Evolutionary conservation across 164 flowering plant genomes (phyloP), one percentile per base, ranked within the genome.

Genomic region (Amborella trichopoda): DNA sequence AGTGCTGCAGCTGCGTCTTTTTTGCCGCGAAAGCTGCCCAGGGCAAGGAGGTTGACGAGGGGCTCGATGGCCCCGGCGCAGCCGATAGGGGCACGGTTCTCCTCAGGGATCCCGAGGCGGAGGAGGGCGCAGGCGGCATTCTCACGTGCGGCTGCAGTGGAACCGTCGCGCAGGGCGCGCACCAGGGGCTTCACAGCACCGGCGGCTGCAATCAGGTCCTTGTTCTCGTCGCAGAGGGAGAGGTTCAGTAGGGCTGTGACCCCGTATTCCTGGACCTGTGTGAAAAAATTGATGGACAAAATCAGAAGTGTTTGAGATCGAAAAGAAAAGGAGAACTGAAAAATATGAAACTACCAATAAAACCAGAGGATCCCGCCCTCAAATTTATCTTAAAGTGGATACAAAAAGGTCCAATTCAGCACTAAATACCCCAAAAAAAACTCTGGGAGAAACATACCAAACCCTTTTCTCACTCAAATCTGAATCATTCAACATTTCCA

Each of bases 51-150:
- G 24, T 62, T 58, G 40, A 89, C 91, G 16, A 89, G 74, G 2
- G 53, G 65, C 20, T 83, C 80, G 39, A 89, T 73, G 46, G 95
- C 93, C n/a, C 97, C 95, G 2, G 90, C 76, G 39, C 90, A 66
- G 14, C 97, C 97, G 60, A 84, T 84, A 11, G 64, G 53, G 18
- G 40, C 24, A 62, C 82, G 84, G 62, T 69, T 68, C 52, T 78
- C 83, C 32, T 80, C 93, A 0, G 68, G 6, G 38, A 78, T 83
- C 21, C 93, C 75, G 3, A 89, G 70, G 8, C 93, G 72, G 8
- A 84, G 76, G 40, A 89, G 72, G 40, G 97, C 90, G 42, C 93
- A 84, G 2, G 97, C 97, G 0, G 97, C 68, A 78, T 84, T 89
- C 67, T 89, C 95, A 46, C 64, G 72, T 6, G 93, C 72, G 20